Base-by-base conservation (phyloP, 768 basidiomycete genomes). In the Suillus placidus region DNA sequence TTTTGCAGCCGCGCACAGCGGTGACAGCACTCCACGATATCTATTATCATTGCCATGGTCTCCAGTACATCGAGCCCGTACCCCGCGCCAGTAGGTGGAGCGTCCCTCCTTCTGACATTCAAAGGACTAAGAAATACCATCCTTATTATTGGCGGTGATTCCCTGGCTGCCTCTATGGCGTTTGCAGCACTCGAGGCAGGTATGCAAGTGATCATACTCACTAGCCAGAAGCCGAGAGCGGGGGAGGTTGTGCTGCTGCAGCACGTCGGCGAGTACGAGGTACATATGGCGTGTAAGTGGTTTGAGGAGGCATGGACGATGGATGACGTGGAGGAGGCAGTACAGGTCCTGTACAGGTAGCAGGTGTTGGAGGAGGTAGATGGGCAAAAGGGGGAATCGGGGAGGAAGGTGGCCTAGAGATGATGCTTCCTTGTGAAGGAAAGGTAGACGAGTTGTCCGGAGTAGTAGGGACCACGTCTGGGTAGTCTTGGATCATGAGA, bases 401-500 rank as follows among this genome's bases (percentile, higher is more conserved):
- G 0, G 79, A 74, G 0, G 77, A 57, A n/a, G 76, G 73, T 1
- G 79, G 75, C 4, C 81, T 76, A 26, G 73, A 66, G 34, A 79
- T 71, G 45, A 67, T 4, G 9, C 71, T 61, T 12, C 70, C 66
- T 3, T 71, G 55, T 23, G 62, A 32, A 30, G 26, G 58, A 38
- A 60, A 32, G 3, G 61, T 38, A 26, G 65, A 67, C 26, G 71
- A 68, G 1, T 67, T 10, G 61, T 26, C 26, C 26, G 69, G 9
- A 60, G 62, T 58, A 7, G 57, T 56, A 38, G 67, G 80, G 10
- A 89, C 85, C 51, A 90, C 83, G 69, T 97, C 94, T 4, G 94
- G 93, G 73, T 98, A 99, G 76, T 99, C 97, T 61, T 93, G 88
- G 68, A 98, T 95, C 94, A 99, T 96, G 61, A 97, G 84, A 0